phyloP scores from a whole-genome alignment of 495 filamentous ascomycete species.

The Oidiodendron maius region DNA sequence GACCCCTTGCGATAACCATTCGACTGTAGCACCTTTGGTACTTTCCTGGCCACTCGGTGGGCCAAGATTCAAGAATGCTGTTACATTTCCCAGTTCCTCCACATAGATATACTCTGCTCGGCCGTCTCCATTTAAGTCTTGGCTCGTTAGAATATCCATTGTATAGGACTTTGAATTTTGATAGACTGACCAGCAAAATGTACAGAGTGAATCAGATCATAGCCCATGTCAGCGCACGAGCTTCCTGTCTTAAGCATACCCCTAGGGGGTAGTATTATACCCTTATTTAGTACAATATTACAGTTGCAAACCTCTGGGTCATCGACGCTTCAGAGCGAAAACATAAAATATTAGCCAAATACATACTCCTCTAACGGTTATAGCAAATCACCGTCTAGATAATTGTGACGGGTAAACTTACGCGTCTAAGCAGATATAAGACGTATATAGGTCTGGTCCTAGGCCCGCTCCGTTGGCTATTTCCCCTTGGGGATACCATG shows the following conservation, averaged over 20 bases:
- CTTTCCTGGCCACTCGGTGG: background rate
- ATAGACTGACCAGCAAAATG: no score
- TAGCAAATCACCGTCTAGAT: no score
- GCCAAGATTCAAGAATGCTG: slow-evolving; percentile 1
- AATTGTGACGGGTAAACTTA: background rate
- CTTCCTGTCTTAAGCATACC: no score
- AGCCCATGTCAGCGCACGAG: background rate
- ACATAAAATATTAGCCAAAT: no score
- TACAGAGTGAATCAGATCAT: background rate
- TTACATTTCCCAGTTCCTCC: background rate
- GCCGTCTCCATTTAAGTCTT: slow-evolving; percentile 10
- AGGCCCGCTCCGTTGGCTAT: slow-evolving; percentile 7
- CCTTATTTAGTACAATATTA: no score
- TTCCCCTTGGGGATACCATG: slow-evolving; percentile 4
- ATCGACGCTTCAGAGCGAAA: no score
- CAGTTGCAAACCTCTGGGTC: no score
- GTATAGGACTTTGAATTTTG: no score
- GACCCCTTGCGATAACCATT: slow-evolving; percentile 3
- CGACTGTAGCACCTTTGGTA: background rate
- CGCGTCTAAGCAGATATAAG: background rate
- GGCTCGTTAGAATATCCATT: no score
- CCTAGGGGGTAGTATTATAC: no score
- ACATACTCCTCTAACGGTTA: no score
- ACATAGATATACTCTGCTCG: slow-evolving; percentile 2
- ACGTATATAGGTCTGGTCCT: background rate